Evolutionary conservation across 2,329 filamentous ascomycete genomes (phyloP).

Genomic region (Lecanicillium sp.): DNA sequence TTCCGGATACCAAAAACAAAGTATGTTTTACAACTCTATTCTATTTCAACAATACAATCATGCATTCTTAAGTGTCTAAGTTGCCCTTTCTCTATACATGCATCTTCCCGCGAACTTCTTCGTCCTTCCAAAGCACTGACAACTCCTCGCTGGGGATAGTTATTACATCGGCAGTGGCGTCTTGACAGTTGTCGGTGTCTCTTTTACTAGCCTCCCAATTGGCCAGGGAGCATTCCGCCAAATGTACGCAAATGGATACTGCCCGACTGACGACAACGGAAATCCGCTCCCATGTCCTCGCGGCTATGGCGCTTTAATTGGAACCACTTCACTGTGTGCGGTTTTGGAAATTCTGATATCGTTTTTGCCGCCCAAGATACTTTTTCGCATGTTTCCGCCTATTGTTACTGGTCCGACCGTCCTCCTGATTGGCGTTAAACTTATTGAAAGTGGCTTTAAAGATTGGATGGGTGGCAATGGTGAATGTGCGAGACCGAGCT

Average conservation of each 20-base stretch:
- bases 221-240: constrained; percentile 64
- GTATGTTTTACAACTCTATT: too few species aligned
- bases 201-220: constrained; percentile 68
- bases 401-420: constrained; percentile 67
- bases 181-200: constrained; percentile 71
- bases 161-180: constrained; percentile 72
- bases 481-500: constrained; percentile 38
- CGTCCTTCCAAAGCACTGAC: too few species aligned
- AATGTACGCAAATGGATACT: constrained; percentile 70
- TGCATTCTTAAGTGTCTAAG: constrained; percentile 27
- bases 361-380: constrained; percentile 60
- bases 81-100: not conserved
- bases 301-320: constrained; percentile 66
- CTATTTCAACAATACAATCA: too few species aligned
- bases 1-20: constrained; percentile 64
- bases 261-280: constrained; percentile 50
- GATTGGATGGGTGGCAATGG: constrained; percentile 74
- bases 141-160: too few species aligned
- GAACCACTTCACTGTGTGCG: constrained; percentile 57
- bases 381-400: constrained; percentile 70
- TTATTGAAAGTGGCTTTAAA: constrained; percentile 64
- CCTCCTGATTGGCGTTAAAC: constrained; percentile 63
- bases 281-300: constrained; percentile 63
- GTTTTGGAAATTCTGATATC: constrained; percentile 66
- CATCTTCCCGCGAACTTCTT: not conserved